Evolutionary conservation across 345 rosid genomes (phyloP), one percentile per base, ranked within the genome.

Genomic region (Jatropha curcas): DNA sequence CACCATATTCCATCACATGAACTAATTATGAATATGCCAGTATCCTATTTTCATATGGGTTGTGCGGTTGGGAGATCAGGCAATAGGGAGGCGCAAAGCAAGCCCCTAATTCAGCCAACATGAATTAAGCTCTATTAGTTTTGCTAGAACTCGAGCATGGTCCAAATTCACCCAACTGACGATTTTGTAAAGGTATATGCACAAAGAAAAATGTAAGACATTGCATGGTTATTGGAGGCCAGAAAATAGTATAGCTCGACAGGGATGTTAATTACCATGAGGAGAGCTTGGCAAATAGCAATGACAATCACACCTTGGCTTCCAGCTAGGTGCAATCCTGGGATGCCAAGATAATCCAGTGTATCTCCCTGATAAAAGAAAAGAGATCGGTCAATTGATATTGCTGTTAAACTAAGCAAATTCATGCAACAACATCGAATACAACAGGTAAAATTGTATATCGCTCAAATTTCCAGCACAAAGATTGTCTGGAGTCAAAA

Each of bases 271-370:
- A n/a, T n/a, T 85, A 93, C 98, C 97, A 94, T 94, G 43, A 92
- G 82, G 70, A 94, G 92, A 69, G 75, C 92, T 79, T 94, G 97
- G 82, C 98, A 94, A 69, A 92, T 85, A 62, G 95, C 97, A 66
- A 94, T 92, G 56, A 92, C 85, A 43, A 88, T 57, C 68, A 94
- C 89, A 74, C 97, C 97, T 86, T 90, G 98, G 86, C 97, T 88
- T 79, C 98, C 98, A 30, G 97, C 98, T 35, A 92, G 62, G 67
- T 94, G 98, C 70, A 94, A 87, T 69, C 95, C 98, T 0, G 98
- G 93, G 69, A 94, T 92, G 68, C 97, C 98, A 0, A 92, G 88
- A 84, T 94, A 94, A 81, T 94, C 97, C 71, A 94, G 70, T 30
- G 97, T 89, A 77, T 92, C 98, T 69, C 98, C 97, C 97, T 92